A percentile compares a stretch with the other conserved stretches of the same genome.
Conservation (phyloP, 1,284 basidiomycete genomes). For the Cystobasidium slooffiae region DNA sequence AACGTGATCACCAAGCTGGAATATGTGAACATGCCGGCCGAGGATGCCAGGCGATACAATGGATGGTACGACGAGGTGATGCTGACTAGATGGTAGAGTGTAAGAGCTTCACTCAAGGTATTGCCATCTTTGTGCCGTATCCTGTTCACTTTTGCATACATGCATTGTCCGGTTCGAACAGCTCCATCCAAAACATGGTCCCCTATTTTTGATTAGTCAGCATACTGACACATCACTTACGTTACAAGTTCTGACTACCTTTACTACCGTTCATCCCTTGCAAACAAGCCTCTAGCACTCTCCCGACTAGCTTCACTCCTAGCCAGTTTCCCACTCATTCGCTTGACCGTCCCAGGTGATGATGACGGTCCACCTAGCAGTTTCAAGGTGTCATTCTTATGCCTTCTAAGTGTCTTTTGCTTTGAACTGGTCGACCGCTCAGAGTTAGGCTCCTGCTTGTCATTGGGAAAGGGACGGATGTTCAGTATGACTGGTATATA, state of each 20-base stretch:
- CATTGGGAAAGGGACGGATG: not conserved
- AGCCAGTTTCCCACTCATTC: not conserved
- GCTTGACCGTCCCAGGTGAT: not conserved
- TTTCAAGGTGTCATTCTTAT: not conserved
- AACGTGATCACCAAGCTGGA: no score
- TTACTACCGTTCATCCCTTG: not conserved
- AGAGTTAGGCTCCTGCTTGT: not conserved
- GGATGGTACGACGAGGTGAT: no score
- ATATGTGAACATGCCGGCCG: no score
- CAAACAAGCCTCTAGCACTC: constrained; percentile 3
- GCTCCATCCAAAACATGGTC: no score
- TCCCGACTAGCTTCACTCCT: constrained; percentile 9
- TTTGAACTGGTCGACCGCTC: not conserved
- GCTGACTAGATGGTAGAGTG: no score
- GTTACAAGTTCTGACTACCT: not conserved
- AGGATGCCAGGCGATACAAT: no score
- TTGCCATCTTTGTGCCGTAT: no score
- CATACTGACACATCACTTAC: not conserved
- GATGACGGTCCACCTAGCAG: not conserved
- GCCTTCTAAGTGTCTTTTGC: not conserved
- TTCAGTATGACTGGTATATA: not conserved
- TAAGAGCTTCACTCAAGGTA: no score
- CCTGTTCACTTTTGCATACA: no score
- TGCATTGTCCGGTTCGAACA: no score
- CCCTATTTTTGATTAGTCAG: not conserved